A percentile compares a stretch with the other conserved stretches of the same genome.
Conservation (phyloP, 306 rosid genomes). For the Begonia masoniana region DNA sequence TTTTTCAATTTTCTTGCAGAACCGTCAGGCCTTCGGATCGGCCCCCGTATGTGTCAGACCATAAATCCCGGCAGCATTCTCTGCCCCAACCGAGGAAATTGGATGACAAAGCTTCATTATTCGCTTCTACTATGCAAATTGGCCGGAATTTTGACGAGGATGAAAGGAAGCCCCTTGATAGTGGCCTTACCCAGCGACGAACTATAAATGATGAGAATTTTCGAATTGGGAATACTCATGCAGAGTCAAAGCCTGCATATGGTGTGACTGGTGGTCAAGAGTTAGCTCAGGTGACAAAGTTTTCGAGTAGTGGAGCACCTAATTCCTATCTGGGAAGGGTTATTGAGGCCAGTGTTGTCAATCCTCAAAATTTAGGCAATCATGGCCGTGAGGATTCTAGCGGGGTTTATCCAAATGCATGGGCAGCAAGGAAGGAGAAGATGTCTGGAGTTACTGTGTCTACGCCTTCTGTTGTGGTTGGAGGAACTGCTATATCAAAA, state of each 20-base stretch:
- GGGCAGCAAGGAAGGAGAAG: slow-evolving; percentile 79
- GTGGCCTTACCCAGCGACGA: slow-evolving; percentile 47
- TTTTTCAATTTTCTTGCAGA: slow-evolving; percentile 17
- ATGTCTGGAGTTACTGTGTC: slow-evolving; percentile 30
- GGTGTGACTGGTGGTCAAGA: slow-evolving; percentile 39
- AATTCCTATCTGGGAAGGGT: slow-evolving; percentile 45
- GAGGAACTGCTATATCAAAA: slow-evolving; percentile 62
- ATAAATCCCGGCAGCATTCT: slow-evolving; percentile 76
- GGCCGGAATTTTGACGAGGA: slow-evolving; percentile 97
- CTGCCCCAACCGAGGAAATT: slow-evolving; percentile 66
- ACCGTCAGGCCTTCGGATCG: slow-evolving; percentile 66
- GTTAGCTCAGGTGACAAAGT: slow-evolving; percentile 28
- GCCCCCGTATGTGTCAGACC: slow-evolving; percentile 55
- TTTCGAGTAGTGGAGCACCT: slow-evolving; percentile 18
- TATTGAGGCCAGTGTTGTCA: slow-evolving; percentile 26
- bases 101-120: slow-evolving; percentile 63
- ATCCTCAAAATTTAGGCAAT: too few species aligned
- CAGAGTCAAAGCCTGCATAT: slow-evolving; percentile 43
- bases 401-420: slow-evolving; percentile 39
- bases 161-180: slow-evolving; percentile 88
- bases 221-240: slow-evolving; percentile 22
- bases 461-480: slow-evolving; percentile 43
- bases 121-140: slow-evolving; percentile 53
- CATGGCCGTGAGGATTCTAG: slow-evolving; percentile 18
- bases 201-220: slow-evolving; percentile 62